Evolutionary conservation across 257 asterid genomes (phyloP).

Genomic region (Anisodus tanguticus): DNA sequence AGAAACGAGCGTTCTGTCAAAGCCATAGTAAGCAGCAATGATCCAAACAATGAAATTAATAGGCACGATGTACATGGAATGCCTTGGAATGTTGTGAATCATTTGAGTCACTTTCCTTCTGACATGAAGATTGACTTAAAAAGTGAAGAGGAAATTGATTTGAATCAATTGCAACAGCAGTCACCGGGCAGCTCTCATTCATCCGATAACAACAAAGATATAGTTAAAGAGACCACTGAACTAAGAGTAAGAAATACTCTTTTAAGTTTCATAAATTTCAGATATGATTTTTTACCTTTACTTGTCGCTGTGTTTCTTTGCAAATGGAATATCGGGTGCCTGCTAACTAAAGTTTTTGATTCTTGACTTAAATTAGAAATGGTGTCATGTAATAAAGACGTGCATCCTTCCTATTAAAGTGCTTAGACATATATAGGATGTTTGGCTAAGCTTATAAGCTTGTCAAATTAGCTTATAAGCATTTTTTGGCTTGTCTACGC

Average conservation of each 20-base stretch:
- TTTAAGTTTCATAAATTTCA: neutral
- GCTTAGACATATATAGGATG: neutral
- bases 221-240: constrained; percentile 15
- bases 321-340: neutral
- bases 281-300: neutral
- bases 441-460: too few relatives aligned
- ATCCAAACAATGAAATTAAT: neutral
- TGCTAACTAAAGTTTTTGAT: neutral
- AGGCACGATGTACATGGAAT: constrained; percentile 13
- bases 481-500: too few relatives aligned
- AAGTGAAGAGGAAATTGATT: constrained; percentile 32
- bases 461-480: too few relatives aligned
- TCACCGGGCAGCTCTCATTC: constrained; percentile 33
- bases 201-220: constrained; percentile 32
- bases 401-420: neutral
- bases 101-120: neutral
- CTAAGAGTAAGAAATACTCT: neutral
- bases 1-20: constrained; percentile 17
- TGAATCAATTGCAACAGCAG: constrained; percentile 34
- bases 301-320: neutral
- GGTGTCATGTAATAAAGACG: neutral
- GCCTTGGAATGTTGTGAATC: neutral
- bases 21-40: neutral
- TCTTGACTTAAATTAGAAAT: neutral
- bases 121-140: neutral